Evolutionary conservation across 2,329 filamentous ascomycete species (phyloP), one percentile per base, ranked within the genome.

Genomic region (Ophiocordyceps sinensis): DNA sequence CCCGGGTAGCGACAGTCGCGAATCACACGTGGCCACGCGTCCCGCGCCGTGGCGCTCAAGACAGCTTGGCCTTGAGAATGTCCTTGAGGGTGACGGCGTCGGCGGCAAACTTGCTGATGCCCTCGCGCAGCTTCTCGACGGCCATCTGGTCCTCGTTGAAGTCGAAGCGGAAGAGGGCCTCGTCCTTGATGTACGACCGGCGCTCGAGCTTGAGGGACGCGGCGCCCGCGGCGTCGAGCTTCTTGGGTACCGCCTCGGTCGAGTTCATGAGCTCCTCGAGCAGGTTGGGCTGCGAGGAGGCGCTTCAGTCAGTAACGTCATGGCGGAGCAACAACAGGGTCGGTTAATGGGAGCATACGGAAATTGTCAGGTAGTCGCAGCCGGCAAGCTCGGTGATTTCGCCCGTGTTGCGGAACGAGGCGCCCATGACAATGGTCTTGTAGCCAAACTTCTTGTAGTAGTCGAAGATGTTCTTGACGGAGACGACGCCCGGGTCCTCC

Each of bases 371-470:
- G 76, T 98, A 98, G 68, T 98, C 91, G 64, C 88, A 95, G 61
- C 91, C 91, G 62, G 89, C 89, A 47, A 98, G 79, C 75, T 98
- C 91, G 38, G 86, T 96, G 67, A 98, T 94, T 74, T 98, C 91
- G 59, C 91, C 91, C 49, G 71, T 71, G 74, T 83, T 96, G 64
- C 91, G 81, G 86, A 98, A 98, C 34, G 88, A 95, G 53, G 91
- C 91, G 60, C 91, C 91, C 91, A 98, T 98, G 68, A 98, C 91
- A 56, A 96, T 95, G 65, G 91, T 98, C 58, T 94, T 94, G 82
- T 98, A 95, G 65, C 84, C 86, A 66, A 72, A 85, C 77, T 96
- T 96, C 85, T 98, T 98, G 83, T 98, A 98, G 85, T 98, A 98
- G 79, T 98, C 91, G 80, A 82, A 98, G 73, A 98, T 98, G 66